Percentiles rank a stretch among this genome's conserved stretches.
Conservation (phyloP, 1,284 basidiomycete genomes). For the Apiotrichum porosum region DNA sequence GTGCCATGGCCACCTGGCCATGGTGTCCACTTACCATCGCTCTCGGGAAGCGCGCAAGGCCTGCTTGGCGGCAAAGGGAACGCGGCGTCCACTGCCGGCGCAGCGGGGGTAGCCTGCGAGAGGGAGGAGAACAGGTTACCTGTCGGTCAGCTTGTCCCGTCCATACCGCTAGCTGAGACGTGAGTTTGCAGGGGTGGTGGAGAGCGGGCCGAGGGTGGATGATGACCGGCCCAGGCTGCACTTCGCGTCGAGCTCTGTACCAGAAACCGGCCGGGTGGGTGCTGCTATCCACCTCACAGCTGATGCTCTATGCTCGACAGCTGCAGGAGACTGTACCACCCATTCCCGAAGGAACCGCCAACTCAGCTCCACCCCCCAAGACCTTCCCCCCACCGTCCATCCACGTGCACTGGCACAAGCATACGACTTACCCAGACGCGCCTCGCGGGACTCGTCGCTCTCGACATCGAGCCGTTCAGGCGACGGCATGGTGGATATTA, state of each 20-base stretch:
- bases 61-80: neutral
- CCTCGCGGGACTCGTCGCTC: constrained; percentile 7
- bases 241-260: neutral
- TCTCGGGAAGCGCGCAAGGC: constrained; percentile 12
- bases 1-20: no score
- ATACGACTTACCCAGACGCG: constrained; percentile 8
- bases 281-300: no score
- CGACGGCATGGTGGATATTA: constrained; percentile 1
- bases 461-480: constrained; percentile 14
- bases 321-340: no score
- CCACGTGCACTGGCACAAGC: no score
- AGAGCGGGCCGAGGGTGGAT: neutral
- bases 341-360: no score
- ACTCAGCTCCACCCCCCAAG: no score
- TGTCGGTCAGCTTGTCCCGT: constrained; percentile 10
- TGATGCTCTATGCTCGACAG: no score
- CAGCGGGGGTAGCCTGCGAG: neutral
- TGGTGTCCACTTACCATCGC: constrained; percentile 13
- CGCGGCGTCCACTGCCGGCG: neutral
- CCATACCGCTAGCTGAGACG: no score
- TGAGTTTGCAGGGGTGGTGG: neutral
- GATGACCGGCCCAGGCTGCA: neutral
- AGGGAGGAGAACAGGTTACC: constrained; percentile 15
- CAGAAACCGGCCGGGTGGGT: no score
- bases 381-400: no score